Evolutionary conservation across 345 rosid genomes (phyloP).

Genomic region (Limnanthes douglasii): DNA sequence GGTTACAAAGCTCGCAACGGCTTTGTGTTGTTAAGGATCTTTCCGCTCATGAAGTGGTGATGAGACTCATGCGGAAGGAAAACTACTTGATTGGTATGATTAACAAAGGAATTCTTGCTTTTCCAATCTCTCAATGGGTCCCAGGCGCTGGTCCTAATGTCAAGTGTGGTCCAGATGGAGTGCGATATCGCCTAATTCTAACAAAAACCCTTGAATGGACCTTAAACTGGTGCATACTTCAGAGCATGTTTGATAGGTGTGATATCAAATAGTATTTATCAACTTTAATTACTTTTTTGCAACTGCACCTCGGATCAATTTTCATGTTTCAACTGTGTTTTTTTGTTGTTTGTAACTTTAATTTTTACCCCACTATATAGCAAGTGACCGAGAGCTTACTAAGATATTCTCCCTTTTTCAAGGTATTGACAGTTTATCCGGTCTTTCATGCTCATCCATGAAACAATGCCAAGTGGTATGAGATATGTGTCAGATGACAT

Average conservation of each 20-base stretch:
- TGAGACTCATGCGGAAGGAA: constrained; percentile 98
- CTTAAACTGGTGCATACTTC: constrained; percentile 94
- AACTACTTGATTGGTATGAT: constrained; percentile 97
- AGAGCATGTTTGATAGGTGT: constrained; percentile 99
- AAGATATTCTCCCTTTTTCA: no score
- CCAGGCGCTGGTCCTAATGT: constrained; percentile 93
- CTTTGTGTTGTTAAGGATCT: constrained; percentile 96
- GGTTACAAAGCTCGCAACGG: constrained; percentile 56
- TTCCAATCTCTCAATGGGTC: constrained; percentile 70
- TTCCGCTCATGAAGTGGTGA: constrained; percentile 84
- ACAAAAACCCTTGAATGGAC: constrained; percentile 98
- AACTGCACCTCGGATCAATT: no score
- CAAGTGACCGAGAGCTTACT: no score
- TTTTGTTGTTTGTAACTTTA: no score
- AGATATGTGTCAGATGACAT: no score
- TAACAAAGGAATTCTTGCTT: constrained; percentile 90
- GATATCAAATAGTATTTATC: no score
- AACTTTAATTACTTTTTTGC: no score
- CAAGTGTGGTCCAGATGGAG: constrained; percentile 35
- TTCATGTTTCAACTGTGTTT: no score
- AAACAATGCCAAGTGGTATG: no score
- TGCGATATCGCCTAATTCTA: constrained; percentile 39
- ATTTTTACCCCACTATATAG: no score
- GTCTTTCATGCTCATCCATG: no score
- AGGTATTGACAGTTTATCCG: no score